phyloP scores from a whole-genome alignment of 2,329 filamentous ascomycete species.

The Cytospora piceicola region DNA sequence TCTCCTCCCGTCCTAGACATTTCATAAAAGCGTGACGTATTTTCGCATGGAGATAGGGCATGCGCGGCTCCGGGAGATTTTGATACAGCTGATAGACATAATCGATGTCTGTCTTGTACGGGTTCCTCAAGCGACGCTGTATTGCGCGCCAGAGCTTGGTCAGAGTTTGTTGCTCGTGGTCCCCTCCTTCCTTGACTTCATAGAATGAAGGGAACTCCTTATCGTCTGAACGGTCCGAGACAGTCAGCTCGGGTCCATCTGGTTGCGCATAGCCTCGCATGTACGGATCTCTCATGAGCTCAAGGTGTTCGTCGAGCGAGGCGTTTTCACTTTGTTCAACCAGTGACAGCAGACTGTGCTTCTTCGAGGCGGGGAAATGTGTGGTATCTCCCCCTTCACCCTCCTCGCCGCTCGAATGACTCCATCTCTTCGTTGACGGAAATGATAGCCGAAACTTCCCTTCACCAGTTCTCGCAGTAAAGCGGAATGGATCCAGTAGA shows the following conservation, averaged over 20 bases:
- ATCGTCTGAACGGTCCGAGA: slow-evolving; percentile 58
- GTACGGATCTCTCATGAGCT: slow-evolving; percentile 57
- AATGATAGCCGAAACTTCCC: slow-evolving; percentile 19
- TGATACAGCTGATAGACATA: slow-evolving; percentile 55
- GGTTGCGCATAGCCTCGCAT: slow-evolving; percentile 57
- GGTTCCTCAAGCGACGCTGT: slow-evolving; percentile 47
- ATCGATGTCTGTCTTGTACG: slow-evolving; percentile 45
- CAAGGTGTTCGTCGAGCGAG: slow-evolving; percentile 57
- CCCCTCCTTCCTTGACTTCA: slow-evolving; percentile 43
- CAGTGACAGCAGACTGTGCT: slow-evolving; percentile 55
- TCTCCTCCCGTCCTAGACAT: slow-evolving; percentile 67
- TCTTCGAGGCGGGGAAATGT: slow-evolving; percentile 30
- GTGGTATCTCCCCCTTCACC: background rate
- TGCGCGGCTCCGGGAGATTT: slow-evolving; percentile 55
- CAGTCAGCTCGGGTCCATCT: slow-evolving; percentile 51
- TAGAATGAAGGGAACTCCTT: slow-evolving; percentile 49
- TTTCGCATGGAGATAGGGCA: slow-evolving; percentile 52
- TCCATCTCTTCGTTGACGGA: slow-evolving; percentile 18
- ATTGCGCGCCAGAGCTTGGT: slow-evolving; percentile 48
- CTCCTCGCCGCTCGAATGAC: slow-evolving; percentile 20
- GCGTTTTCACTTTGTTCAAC: slow-evolving; percentile 54
- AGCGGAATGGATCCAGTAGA: slow-evolving; percentile 16
- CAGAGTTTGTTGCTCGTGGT: slow-evolving; percentile 43
- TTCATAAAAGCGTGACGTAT: slow-evolving; percentile 68
- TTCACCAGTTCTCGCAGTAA: slow-evolving; percentile 10